phyloP scores from a whole-genome alignment of 345 rosid species.

The Brassica carinata region DNA sequence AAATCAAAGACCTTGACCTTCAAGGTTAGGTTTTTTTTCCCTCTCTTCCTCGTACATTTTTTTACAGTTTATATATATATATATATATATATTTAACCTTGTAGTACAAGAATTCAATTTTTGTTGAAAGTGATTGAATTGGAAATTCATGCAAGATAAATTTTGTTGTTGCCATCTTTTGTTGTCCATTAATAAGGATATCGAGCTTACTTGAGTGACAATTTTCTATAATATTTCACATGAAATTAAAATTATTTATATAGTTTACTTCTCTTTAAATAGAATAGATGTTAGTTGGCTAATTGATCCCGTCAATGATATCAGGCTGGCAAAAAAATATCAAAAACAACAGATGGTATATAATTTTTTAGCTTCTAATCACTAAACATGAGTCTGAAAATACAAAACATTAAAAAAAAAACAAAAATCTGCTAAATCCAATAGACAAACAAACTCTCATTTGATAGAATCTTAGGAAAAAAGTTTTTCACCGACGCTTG shows the following conservation, averaged over 20 bases:
- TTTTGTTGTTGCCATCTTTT: not conserved
- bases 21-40: constrained; percentile 26
- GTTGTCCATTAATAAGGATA: too few relatives aligned
- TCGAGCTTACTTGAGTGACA: too few relatives aligned
- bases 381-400: not conserved
- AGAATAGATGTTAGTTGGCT: not conserved
- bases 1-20: constrained; percentile 12
- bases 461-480: not conserved
- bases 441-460: not conserved
- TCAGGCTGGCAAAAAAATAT: too few relatives aligned
- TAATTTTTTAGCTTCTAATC: not conserved
- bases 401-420: not conserved
- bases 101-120: constrained; percentile 17
- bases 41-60: not conserved
- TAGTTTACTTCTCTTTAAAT: not conserved
- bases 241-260: too few relatives aligned
- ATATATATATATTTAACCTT: not conserved
- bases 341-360: not conserved
- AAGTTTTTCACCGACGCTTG: constrained; percentile 52
- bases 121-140: constrained; percentile 14
- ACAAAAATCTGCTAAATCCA: not conserved
- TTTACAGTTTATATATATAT: constrained; percentile 18
- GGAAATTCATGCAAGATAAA: not conserved
- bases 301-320: not conserved
- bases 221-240: too few relatives aligned